Percentiles rank a stretch among this genome's conserved stretches.
Conservation (phyloP, 1,139 yeast species). For the Saccharomyces uvarum region DNA sequence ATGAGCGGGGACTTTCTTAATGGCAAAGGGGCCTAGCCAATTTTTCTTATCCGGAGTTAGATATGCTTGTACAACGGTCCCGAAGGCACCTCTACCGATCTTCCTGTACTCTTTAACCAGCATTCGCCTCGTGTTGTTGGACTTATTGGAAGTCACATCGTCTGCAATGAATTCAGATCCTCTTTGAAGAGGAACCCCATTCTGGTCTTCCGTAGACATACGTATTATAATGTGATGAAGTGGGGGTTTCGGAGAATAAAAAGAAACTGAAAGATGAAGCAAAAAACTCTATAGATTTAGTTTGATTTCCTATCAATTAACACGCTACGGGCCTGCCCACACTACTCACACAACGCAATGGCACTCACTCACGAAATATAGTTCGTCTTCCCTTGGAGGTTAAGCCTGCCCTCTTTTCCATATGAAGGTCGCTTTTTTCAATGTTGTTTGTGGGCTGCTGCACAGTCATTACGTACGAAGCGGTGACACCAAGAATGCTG, state of each 20-base stretch:
- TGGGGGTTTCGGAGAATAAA: neutral
- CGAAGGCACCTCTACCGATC: conserved; percentile 81
- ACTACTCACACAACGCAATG: neutral
- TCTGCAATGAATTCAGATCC: conserved; percentile 38
- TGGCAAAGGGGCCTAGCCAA: conserved; percentile 77
- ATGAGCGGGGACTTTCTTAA: conserved; percentile 76
- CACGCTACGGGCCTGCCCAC: conserved; percentile 1
- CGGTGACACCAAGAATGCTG: neutral
- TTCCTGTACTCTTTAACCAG: conserved; percentile 60
- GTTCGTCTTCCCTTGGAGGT: neutral
- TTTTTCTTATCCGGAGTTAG: conserved; percentile 34
- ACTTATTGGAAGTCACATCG: conserved; percentile 57
- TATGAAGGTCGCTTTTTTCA: neutral
- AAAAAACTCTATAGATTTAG: neutral
- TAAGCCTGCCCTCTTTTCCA: neutral
- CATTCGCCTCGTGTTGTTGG: conserved; percentile 52
- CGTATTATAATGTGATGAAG: neutral
- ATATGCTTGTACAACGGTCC: conserved; percentile 72
- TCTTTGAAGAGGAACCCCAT: neutral
- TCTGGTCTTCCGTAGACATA: conserved; percentile 1
- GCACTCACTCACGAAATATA: neutral
- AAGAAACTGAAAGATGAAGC: neutral
- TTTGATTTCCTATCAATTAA: neutral
- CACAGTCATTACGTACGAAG: neutral
- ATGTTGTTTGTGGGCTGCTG: neutral